A percentile compares a stretch with the other conserved stretches of the same genome.
Conservation (phyloP, 208 protist genomes). For the Trypanosoma congolense region DNA sequence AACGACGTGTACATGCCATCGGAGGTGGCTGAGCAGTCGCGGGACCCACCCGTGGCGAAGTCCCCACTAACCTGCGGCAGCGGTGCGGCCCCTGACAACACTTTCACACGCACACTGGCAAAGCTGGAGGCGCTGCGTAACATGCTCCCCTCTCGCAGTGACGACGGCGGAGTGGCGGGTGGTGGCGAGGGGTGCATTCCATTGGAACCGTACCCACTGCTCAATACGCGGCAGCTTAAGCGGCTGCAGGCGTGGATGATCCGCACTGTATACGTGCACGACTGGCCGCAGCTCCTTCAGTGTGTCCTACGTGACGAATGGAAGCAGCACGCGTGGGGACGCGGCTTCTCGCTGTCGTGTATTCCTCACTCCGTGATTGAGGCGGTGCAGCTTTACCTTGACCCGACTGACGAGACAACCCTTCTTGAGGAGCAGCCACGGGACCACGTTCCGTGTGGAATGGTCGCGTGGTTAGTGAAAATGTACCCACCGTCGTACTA, state of each 20-base stretch:
- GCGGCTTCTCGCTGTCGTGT: conserved; percentile 19
- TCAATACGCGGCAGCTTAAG: conserved; percentile 59
- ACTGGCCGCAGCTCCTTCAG: conserved; percentile 92
- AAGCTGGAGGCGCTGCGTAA: conserved; percentile 23
- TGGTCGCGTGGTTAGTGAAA: conserved; percentile 93
- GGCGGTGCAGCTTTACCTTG: conserved; percentile 49
- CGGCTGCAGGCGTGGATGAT: conserved; percentile 76
- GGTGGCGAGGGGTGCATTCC: conserved; percentile 14
- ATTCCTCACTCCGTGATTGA: conserved; percentile 33
- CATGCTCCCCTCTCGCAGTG: conserved; percentile 24
- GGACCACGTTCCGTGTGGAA: conserved; percentile 58
- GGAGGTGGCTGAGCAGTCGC: conserved; percentile 34
- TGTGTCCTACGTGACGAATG: conserved; percentile 79
- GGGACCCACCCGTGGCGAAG: neutral
- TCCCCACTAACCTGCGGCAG: neutral
- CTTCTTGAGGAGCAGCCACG: conserved; percentile 25
- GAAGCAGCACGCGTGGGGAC: conserved; percentile 39
- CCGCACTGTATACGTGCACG: conserved; percentile 94
- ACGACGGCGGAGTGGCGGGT: conserved; percentile 24
- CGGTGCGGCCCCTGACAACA: neutral
- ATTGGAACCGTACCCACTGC: conserved; percentile 71
- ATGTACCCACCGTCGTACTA: conserved; percentile 90
- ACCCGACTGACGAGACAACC: conserved; percentile 20
- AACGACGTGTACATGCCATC: conserved; percentile 19
- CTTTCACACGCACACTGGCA: conserved; percentile 12